Conservation (phyloP, 73 alveolate species). For the Uronychia binucleata region DNA sequence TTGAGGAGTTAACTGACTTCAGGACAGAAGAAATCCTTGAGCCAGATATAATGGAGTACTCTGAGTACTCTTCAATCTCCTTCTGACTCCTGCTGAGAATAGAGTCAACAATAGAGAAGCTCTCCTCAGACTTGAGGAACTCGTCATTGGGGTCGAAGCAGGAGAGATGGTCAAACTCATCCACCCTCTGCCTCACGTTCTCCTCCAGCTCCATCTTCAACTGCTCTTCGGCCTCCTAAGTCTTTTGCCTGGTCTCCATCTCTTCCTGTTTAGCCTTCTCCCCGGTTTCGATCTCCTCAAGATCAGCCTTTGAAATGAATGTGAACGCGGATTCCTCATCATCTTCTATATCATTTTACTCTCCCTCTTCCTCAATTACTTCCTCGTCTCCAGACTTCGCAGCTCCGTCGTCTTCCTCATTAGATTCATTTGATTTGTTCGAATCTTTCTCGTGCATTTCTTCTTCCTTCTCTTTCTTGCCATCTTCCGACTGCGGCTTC, state of each 20-base stretch:
- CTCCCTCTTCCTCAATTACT: background rate
- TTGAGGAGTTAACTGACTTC: background rate
- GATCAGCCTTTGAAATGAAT: background rate
- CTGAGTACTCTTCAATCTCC: background rate
- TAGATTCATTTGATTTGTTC: background rate
- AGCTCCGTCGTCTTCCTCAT: background rate
- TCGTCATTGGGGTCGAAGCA: conserved; percentile 61
- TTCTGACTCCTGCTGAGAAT: background rate
- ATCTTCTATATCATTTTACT: background rate
- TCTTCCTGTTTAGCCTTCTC: background rate
- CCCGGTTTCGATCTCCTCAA: conserved; percentile 14
- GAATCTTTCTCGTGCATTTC: background rate
- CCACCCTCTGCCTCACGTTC: background rate
- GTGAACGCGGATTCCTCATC: background rate
- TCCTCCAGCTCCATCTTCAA: background rate
- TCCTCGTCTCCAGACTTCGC: background rate
- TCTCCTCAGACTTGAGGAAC: conserved; percentile 14
- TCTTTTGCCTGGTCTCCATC: background rate
- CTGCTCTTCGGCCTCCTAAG: conserved; percentile 1
- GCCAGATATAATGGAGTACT: background rate
- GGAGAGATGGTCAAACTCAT: conserved; percentile 52
- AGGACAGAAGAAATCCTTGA: conserved; percentile 2
- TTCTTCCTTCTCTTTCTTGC: background rate
- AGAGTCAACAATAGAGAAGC: conserved; percentile 9
- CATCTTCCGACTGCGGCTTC: background rate